A percentile compares a stretch with the other conserved stretches of the same genome.
Conservation (phyloP, 2,329 filamentous ascomycete genomes). For the Pseudogymnoascus sp. region DNA sequence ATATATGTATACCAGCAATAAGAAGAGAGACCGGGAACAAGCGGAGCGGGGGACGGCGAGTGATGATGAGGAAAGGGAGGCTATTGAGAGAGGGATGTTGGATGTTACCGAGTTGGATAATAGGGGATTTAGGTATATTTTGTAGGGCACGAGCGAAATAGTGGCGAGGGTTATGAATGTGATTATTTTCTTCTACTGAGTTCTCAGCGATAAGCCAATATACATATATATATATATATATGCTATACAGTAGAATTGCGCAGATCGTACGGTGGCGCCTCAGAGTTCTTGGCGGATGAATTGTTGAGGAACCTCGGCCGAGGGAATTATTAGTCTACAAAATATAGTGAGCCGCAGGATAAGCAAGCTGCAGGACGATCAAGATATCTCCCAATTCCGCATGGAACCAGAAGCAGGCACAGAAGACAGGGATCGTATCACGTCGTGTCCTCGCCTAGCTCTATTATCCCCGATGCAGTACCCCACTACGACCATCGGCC, state of each 20-base stretch:
- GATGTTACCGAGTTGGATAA: conserved; percentile 50
- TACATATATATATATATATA: no score
- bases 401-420: not conserved
- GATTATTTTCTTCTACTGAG: not conserved
- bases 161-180: not conserved
- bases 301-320: no score
- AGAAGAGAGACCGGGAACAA: conserved; percentile 42
- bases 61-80: conserved; percentile 40
- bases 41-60: conserved; percentile 17
- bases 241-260: no score
- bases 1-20: conserved; percentile 49
- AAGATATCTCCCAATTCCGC: not conserved
- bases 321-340: no score
- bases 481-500: not conserved
- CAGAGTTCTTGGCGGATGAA: no score
- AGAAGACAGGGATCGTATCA: no score
- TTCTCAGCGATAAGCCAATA: no score
- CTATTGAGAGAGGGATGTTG: conserved; percentile 46
- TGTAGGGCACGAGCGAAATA: conserved; percentile 25
- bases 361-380: no score
- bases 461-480: not conserved
- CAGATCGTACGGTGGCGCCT: no score
- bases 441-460: not conserved
- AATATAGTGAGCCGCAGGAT: no score
- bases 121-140: conserved; percentile 43